Evolutionary conservation across 805 yeast genomes (phyloP), one percentile per base, ranked within the genome.

Genomic region (Metschnikowia continentalis): DNA sequence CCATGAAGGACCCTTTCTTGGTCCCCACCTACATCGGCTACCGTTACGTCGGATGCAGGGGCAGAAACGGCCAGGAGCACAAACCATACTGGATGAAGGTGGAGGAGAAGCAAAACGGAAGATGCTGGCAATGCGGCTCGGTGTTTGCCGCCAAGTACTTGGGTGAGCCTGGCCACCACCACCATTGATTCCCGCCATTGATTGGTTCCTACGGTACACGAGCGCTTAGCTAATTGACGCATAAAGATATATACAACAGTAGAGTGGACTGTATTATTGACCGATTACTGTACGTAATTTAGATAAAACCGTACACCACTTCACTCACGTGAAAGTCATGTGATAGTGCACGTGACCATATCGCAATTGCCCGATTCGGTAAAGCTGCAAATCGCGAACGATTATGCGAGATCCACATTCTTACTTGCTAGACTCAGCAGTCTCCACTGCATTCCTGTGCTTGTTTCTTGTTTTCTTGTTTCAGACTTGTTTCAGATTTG

Each of bases 81-180:
- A 84, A 82, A 64, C 82, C 89, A 60, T 82, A 84, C 85, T 92
- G 97, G 97, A 81, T 91, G 77, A 84, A 83, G 74, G 95, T 95
- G 64, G 86, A 90, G 60, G 81, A 78, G 58, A 88, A 81, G 46
- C 78, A 88, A 73, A 86, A 86, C 55, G 88, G 88, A 61, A 90
- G 99, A 84, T 94, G 97, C 78, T 89, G 97, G 96, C 97, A 94
- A 74, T 92, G 98, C 74, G 99, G 99, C 74, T 86, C 91, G 62
- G 96, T 90, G 61, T 92, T 87, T 80, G 83, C 88, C 66, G 75
- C 91, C 64, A 88, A 90, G 75, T 86, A 84, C 76, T 80, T 91
- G 64, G 97, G 97, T 73, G 86, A 83, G 60, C 86, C 85, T 61
- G 80, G 74, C 64, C 84, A 80, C 67, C 79, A 76, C 68, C 84